A percentile compares a stretch with the other conserved stretches of the same genome.
Evolutionary conservation across 106 monocot genomes (phyloP).

Genomic region (Dendrobium chrysotoxum): DNA sequence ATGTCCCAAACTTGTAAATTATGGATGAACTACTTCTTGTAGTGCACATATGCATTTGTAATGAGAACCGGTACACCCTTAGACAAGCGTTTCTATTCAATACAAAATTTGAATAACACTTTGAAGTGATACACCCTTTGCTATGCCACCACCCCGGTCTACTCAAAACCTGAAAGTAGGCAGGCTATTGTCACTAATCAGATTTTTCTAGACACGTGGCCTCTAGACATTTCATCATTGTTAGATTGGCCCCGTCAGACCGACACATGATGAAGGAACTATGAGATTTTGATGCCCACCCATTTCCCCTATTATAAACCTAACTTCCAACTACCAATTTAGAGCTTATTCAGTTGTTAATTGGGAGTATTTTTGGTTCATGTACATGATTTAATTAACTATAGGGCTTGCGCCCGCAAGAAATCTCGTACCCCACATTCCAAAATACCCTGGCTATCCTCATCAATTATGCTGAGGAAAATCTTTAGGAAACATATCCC

Average conservation of each 20-base stretch:
- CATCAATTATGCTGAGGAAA: no score
- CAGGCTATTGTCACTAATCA: not conserved
- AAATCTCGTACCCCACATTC: no score
- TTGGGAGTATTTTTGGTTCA: no score
- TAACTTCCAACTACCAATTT: not conserved
- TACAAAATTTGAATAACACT: not conserved
- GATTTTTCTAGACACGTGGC: not conserved
- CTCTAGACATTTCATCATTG: not conserved
- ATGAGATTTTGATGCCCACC: not conserved
- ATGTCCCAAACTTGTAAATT: not conserved
- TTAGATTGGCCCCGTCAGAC: not conserved
- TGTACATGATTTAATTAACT: no score
- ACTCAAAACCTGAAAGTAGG: not conserved
- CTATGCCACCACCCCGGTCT: not conserved
- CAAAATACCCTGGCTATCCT: no score
- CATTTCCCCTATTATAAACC: not conserved
- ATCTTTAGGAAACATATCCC: no score
- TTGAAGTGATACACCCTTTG: not conserved
- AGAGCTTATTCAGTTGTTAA: not conserved
- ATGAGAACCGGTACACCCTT: not conserved
- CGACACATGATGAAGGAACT: not conserved
- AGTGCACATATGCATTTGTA: not conserved
- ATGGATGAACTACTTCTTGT: not conserved
- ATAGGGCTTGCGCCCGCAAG: no score
- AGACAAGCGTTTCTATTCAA: not conserved